Evolutionary conservation across 2,329 filamentous ascomycete species (phyloP).

Genomic region (Trichophyton schoenleinii): DNA sequence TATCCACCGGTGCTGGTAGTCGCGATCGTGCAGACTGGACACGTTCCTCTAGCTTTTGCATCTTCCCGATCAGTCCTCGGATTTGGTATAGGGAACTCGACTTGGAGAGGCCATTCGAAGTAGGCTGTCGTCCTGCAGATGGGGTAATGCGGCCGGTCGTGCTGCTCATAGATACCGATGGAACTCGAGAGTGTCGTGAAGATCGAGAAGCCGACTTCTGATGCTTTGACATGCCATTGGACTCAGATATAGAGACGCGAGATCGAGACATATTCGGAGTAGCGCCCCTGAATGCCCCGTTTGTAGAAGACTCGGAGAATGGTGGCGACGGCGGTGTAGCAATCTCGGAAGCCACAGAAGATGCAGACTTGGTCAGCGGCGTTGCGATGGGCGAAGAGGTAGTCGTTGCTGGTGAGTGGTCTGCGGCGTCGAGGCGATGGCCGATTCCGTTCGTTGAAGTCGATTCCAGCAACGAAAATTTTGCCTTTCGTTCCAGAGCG

Average conservation of each 20-base stretch:
- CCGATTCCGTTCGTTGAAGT: conserved; percentile 41
- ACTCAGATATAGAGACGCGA: conserved; percentile 36
- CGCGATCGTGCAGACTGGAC: conserved; percentile 87
- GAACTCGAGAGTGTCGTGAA: conserved; percentile 42
- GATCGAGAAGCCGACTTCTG: conserved; percentile 32
- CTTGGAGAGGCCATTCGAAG: conserved; percentile 14
- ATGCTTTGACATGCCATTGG: conserved; percentile 41
- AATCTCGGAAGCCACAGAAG: conserved; percentile 50
- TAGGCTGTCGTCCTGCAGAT: conserved; percentile 27
- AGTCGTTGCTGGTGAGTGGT: conserved; percentile 65
- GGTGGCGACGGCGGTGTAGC: conserved; percentile 86
- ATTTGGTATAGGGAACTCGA: conserved; percentile 77
- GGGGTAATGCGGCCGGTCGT: conserved; percentile 32
- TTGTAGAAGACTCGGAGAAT: conserved; percentile 70
- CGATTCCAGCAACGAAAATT: conserved; percentile 32
- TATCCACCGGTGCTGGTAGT: conserved; percentile 66
- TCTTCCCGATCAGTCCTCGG: conserved; percentile 83
- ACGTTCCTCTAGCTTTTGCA: conserved; percentile 88
- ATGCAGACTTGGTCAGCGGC: conserved; percentile 60
- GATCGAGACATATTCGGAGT: conserved; percentile 37
- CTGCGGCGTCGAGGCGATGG: conserved; percentile 33
- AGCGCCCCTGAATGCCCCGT: conserved; percentile 43
- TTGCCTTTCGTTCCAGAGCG: conserved; percentile 35
- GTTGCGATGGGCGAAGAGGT: conserved; percentile 84
- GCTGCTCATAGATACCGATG: conserved; percentile 45